Evolutionary conservation across 768 basidiomycete species (phyloP).

Genomic region (Fibroporia radiculosa): DNA sequence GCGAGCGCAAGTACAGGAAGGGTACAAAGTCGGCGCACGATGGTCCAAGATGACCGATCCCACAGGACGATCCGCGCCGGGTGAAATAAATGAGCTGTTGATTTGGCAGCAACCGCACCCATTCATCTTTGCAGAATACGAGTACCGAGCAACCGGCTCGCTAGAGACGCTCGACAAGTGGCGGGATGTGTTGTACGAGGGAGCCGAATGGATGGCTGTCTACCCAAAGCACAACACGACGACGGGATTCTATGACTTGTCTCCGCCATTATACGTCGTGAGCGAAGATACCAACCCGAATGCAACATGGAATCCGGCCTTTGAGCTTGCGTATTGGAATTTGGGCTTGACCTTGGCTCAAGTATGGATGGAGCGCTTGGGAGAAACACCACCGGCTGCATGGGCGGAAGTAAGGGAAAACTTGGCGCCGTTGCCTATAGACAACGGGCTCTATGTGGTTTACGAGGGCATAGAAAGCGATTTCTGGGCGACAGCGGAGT

Average conservation of each 20-base stretch:
- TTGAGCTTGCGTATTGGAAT: conserved; percentile 54
- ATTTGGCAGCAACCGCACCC: conserved; percentile 61
- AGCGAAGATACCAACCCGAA: conserved; percentile 51
- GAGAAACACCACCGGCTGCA: conserved; percentile 29
- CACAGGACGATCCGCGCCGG: conserved; percentile 47
- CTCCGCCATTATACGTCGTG: conserved; percentile 51
- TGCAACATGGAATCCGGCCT: conserved; percentile 46
- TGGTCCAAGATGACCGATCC: conserved; percentile 64
- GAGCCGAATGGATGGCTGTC: conserved; percentile 53
- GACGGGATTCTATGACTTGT: conserved; percentile 43
- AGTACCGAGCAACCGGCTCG: conserved; percentile 37
- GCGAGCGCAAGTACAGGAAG: conserved; percentile 46
- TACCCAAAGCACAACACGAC: conserved; percentile 46
- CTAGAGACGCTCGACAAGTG: conserved; percentile 39
- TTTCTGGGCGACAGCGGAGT: conserved; percentile 45
- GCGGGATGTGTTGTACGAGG: conserved; percentile 40
- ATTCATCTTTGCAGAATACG: conserved; percentile 49
- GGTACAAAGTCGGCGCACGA: conserved; percentile 45
- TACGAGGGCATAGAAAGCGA: conserved; percentile 45
- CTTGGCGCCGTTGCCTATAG: conserved; percentile 44
- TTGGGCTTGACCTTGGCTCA: conserved; percentile 42
- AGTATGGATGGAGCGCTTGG: conserved; percentile 38
- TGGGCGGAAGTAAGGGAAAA: conserved; percentile 40
- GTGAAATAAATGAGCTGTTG: conserved; percentile 54
- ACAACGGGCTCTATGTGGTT: conserved; percentile 43